Conservation (phyloP, 352 stramenopile species). For the Phytophthora uliginosa region DNA sequence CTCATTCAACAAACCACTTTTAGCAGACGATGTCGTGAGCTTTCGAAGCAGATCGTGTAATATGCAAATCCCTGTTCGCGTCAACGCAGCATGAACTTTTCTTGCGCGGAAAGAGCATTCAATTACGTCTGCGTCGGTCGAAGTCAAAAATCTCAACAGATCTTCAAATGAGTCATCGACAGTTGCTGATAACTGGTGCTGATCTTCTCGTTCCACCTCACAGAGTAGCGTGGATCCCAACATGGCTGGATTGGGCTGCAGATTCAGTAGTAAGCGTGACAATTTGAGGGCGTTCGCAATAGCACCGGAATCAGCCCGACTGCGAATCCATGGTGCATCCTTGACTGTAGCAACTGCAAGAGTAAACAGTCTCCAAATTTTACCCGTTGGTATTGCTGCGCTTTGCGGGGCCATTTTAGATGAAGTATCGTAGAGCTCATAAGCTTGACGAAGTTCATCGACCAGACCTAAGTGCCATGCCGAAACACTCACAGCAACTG, state of each 20-base stretch:
- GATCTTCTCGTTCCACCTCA: neutral
- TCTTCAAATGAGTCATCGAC: slow-evolving; percentile 14
- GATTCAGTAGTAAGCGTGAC: slow-evolving; percentile 20
- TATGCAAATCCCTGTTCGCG: slow-evolving; percentile 49
- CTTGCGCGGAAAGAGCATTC: slow-evolving; percentile 14
- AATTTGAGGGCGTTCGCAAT: slow-evolving; percentile 13
- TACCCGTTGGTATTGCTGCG: neutral
- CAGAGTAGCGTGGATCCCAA: slow-evolving; percentile 7
- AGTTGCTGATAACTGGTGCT: neutral
- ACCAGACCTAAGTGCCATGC: slow-evolving; percentile 35
- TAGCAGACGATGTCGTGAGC: slow-evolving; percentile 53
- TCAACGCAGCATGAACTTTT: slow-evolving; percentile 27
- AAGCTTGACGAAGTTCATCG: slow-evolving; percentile 24
- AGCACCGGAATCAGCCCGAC: slow-evolving; percentile 3
- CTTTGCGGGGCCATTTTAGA: neutral
- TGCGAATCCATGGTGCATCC: neutral
- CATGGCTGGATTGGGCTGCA: slow-evolving; percentile 27
- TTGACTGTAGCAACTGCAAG: neutral
- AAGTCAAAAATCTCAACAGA: slow-evolving; percentile 35
- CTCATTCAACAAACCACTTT: slow-evolving; percentile 51
- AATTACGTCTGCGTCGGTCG: slow-evolving; percentile 9
- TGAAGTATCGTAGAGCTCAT: slow-evolving; percentile 19
- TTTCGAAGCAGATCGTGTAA: slow-evolving; percentile 67
- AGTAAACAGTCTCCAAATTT: slow-evolving; percentile 20
- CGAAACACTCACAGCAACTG: slow-evolving; percentile 8